Evolutionary conservation across 257 asterid genomes (phyloP), one percentile per base, ranked within the genome.

Genomic region (Gynochthodes officinalis): DNA sequence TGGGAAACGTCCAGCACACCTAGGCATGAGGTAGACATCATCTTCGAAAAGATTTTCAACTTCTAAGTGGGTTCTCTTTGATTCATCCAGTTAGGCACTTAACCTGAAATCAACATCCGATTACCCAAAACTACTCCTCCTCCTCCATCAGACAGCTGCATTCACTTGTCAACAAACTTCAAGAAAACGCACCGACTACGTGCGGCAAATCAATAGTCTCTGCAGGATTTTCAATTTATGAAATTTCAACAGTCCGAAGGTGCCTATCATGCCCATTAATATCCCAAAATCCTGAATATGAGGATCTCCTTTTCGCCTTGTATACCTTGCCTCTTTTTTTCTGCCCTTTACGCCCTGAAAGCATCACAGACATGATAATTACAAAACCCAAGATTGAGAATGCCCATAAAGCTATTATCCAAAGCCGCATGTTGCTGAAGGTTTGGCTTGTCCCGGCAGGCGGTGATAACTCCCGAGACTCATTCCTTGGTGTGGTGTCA

Each of bases 381-480:
- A 81, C 23, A 54, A 85, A 90, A 27, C 87, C 93, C 23, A 78
- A 28, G 43, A 89, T 86, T 21, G 91, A 89, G 37, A 85, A 71
- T 12, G 71, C 90, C 97, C 97, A 92, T 32, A 92, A 73, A 25
- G 84, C 84, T 6, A 89, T 76, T 44, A 86, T 89, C 96, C 96
- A 85, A 39, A 85, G 73, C 72, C 89, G 89, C 91, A 88, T 84
- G 16, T 91, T 88, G 73, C 62, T 80, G 73, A 93, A 91, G 11
- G 85, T 61, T 46, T 79, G 94, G 74, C 71, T 86, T 25, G 75
- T 65, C 62, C 73, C 85, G 9, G 58, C 89, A 42, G 95, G 89
- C 2, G 84, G 85, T 1, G 92, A 75, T 46, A 72, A 32, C 40
- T 83, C 87, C 77, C 28, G 72, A 52, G 84, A 67, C 63, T 82